Conservation (phyloP, 1,284 basidiomycete genomes). For the Fomitopsis schrenkii region DNA sequence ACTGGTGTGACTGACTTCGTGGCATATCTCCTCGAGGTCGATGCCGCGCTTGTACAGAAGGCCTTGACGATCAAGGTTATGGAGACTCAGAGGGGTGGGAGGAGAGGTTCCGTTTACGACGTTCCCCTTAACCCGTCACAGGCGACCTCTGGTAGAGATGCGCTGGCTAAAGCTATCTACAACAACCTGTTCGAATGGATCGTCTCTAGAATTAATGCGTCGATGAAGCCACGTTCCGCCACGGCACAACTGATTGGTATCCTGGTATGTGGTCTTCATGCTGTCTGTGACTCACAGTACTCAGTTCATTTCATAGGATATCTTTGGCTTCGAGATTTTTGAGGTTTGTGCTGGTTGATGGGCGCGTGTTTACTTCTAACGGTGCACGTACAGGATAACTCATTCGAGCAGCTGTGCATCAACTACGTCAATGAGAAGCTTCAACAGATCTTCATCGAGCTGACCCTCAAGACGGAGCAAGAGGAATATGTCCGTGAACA, state of each 20-base stretch:
- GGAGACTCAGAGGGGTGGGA: constrained; percentile 91
- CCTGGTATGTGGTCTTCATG: constrained; percentile 46
- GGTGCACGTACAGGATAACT: constrained; percentile 72
- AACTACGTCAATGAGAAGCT: constrained; percentile 99
- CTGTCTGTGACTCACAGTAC: neutral
- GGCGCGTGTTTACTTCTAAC: neutral
- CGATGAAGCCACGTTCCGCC: constrained; percentile 84
- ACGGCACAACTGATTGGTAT: constrained; percentile 93
- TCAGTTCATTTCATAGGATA: constrained; percentile 56
- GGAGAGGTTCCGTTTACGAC: constrained; percentile 93
- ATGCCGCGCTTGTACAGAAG: constrained; percentile 78
- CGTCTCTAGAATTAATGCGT: constrained; percentile 92
- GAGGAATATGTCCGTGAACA: constrained; percentile 98
- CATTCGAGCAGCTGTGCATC: constrained; percentile 99
- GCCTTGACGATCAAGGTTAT: constrained; percentile 84
- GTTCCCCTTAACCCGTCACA: constrained; percentile 95
- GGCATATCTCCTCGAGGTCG: constrained; percentile 91
- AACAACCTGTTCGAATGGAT: constrained; percentile 99
- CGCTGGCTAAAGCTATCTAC: constrained; percentile 94
- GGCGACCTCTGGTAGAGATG: constrained; percentile 86
- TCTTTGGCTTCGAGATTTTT: constrained; percentile 98
- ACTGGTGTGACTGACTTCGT: constrained; percentile 93
- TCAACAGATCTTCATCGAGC: constrained; percentile 98
- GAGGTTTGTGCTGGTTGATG: constrained; percentile 47
- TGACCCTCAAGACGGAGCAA: constrained; percentile 98